Evolutionary conservation across 495 filamentous ascomycete species (phyloP), one percentile per base, ranked within the genome.

Genomic region (Neurospora africana): DNA sequence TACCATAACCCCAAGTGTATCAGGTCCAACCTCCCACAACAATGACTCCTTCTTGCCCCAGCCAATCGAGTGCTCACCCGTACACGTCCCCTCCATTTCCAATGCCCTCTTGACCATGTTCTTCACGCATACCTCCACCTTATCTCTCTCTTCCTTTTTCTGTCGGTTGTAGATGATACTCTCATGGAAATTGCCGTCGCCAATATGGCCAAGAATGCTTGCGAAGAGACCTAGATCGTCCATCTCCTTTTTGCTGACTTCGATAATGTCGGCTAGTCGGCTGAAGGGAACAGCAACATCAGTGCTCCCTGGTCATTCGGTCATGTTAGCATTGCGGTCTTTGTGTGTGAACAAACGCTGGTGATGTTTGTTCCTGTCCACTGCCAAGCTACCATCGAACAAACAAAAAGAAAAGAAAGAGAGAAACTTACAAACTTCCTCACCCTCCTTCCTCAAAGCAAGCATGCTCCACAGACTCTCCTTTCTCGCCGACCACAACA

Each of bases 1-100:
- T 15, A 80, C 79, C 94, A 98, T 98, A 27, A 95, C 89, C 27
- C 85, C 89, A 68, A 98, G 86, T 0, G 93, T 96, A 41, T 91
- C 91, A 11, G 84, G 80, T 0, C 94, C 93, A n/a, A 98, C 87
- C 78, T 98, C 94, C 79, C 91, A 89, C 47, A 91, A 78, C 68
- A 98, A 84, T 0, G 86, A 90, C 40, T 88, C 88, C 81, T 95
- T 97, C 83, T 97, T 97, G 5, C 92, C 93, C 75, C 96, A 86
- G 7, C 94, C 94, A 70, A 97, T 84, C 1, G 93, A 93, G 82
- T 98, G 94, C 78, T 98, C 94, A 21, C 94, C 91, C 1, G 93
- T 95, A 82, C 92, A 95, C 5, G 94, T 97, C 2, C 94, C 94
- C 71, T 97, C 94, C 94, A 97, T 97, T 58, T 93, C 92, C 35